Base-by-base conservation (phyloP, 2,329 filamentous ascomycete species). In the Fusarium begoniae region DNA sequence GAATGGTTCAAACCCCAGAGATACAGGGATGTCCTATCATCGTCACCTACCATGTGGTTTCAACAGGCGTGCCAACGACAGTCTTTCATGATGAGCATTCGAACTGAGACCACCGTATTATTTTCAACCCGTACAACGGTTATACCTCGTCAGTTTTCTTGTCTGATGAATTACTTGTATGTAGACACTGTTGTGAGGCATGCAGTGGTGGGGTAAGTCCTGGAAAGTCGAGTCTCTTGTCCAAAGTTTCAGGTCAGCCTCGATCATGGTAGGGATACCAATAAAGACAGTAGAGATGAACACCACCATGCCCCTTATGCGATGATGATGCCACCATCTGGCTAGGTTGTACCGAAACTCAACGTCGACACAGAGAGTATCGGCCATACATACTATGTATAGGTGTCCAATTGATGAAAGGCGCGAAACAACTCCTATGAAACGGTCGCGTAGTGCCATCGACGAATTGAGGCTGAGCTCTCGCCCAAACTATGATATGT, bases 41-140 rank as follows among this genome's bases (percentile, higher is more conserved):
- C 47, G 48, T 62, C 43, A 38, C 66, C 53, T 66, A 70, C 59
- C 67, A 53, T 70, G 47, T 60, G 41, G 47, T 53, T 40, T 53
- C 30, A 28, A 30, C 28, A 44, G 22, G 26, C 20, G 11, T 59
- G 55, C 30, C 55, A 37, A 59, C 47, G 44, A 54, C 32, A 43
- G n/a, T 43, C 41, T 24, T 53, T 35, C 22, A 43, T 50, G 22
- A 51, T 26, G 28, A 32, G 24, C 64, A 47, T 28, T 41, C 40
- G 38, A 17, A 32, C 18, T 43, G 47, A 61, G 35, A 51, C 35
- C 35, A 37, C 28, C 13, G 45, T 11, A 50, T 35, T 50, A 44
- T 69, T 62, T 55, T 28, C 22, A 50, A 37, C 20, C 48, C 38
- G 43, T 55, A 35, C 48, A 55, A 40, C 38, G 32, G 6, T n/a